phyloP scores from a whole-genome alignment of 768 basidiomycete species.

The Gloeopeniophorella convolvens region DNA sequence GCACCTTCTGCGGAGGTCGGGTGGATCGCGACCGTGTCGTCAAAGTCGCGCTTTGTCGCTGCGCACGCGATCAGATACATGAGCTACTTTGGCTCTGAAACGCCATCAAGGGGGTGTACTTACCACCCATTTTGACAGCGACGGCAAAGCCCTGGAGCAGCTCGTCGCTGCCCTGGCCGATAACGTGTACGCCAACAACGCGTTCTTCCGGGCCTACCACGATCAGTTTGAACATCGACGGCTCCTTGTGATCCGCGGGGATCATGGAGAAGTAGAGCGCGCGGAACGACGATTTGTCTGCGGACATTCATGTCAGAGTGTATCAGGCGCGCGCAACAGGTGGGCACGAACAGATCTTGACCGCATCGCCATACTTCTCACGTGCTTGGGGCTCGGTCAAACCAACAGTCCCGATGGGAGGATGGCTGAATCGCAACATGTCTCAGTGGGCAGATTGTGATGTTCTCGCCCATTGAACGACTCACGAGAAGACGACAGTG shows the following conservation, averaged over 20 bases:
- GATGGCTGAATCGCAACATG: constrained; percentile 53
- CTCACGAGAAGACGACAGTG: constrained; percentile 94
- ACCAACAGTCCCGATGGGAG: constrained; percentile 92
- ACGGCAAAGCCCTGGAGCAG: constrained; percentile 93
- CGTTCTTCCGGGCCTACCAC: constrained; percentile 84
- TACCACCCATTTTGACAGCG: constrained; percentile 93
- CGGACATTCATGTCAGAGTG: constrained; percentile 3
- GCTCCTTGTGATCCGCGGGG: constrained; percentile 86
- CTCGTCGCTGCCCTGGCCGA: constrained; percentile 91
- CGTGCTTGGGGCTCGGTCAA: constrained; percentile 89
- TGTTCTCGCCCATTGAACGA: constrained; percentile 16
- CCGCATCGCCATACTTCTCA: constrained; percentile 77
- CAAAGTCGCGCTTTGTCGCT: constrained; percentile 76
- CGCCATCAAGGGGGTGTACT: constrained; percentile 19
- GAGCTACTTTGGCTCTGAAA: background rate
- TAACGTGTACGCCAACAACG: constrained; percentile 92
- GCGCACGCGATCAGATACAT: constrained; percentile 1
- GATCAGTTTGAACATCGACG: constrained; percentile 89
- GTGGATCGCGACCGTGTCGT: constrained; percentile 88
- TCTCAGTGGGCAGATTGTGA: constrained; percentile 3
- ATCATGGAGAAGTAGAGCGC: constrained; percentile 92
- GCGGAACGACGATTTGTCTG: constrained; percentile 76
- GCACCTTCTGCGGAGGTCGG: constrained; percentile 80
- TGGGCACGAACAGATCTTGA: constrained; percentile 79
- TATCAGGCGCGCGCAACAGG: constrained; percentile 1